Base-by-base conservation (phyloP, 2,329 filamentous ascomycete genomes). In the Verticillium nonalfalfae region DNA sequence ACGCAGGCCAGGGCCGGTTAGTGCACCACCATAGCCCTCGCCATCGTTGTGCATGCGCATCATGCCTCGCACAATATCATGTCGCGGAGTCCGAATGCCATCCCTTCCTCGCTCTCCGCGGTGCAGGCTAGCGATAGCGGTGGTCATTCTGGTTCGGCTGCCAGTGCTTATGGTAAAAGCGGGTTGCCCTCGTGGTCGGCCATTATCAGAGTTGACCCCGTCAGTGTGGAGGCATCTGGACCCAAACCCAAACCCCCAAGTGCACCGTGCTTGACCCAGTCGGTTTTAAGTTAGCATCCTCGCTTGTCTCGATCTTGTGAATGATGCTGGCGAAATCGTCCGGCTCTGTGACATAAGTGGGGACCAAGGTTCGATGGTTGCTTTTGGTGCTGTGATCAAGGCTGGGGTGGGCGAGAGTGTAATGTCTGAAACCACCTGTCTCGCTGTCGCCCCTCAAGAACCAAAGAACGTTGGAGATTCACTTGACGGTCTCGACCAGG, bases 291-390 rank as follows among this genome's bases (percentile, higher is more conserved):
- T 18, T 50, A 50, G 18, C 21, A 7, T 50, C n/a, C 40, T 50
- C 40, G 40, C n/a, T 50, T 21, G 40, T 50, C 40, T 50, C 40
- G 18, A 50, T 50, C 40, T 50, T 13, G n/a, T 21, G 21, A 18
- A 18, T 21, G 40, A 7, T 50, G 7, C 7, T 50, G 40, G 40
- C n/a, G 40, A 50, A 50, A 50, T n/a, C 7, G 40, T 21, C 18
- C 18, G n/a, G 18, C n/a, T 18, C 26, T 21, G n/a, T n/a, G 11
- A n/a, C 26, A 26, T 26, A 50, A 11, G 40, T 50, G 40, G 40
- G 21, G 40, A 50, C 21, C 40, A 50, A 50, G 40, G 40, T 50
- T 50, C 40, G 40, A 50, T 50, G 40, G 40, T 50, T 50, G 40
- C 40, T 50, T 50, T 50, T 50, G 18, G 40, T 50, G 2, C 21